A percentile compares a stretch with the other conserved stretches of the same genome.
Conservation (phyloP, 768 basidiomycete species). For the Tubosaeta sp. region DNA sequence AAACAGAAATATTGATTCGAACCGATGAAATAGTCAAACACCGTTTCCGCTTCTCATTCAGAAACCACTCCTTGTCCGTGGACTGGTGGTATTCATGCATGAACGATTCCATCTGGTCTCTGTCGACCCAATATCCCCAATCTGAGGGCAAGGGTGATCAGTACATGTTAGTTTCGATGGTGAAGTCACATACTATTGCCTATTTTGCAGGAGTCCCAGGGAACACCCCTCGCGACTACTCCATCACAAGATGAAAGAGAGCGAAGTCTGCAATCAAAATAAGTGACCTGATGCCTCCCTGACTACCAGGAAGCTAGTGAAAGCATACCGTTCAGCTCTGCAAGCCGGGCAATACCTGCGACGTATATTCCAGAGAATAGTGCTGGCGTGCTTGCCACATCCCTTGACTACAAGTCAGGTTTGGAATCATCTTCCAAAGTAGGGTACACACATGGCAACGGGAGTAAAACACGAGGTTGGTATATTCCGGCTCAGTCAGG, state of each 20-base stretch:
- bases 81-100: slow-evolving; percentile 2
- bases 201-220: too few species aligned
- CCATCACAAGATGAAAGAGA: background rate
- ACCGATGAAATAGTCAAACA: slow-evolving; percentile 1
- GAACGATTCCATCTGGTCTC: slow-evolving; percentile 8
- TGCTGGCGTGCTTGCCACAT: slow-evolving; percentile 6
- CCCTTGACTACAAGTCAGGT: background rate
- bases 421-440: background rate
- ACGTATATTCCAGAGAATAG: slow-evolving; percentile 15
- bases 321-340: slow-evolving; percentile 9
- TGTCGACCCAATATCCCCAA: slow-evolving; percentile 6
- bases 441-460: slow-evolving; percentile 19
- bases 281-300: background rate
- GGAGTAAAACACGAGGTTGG: slow-evolving; percentile 36
- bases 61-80: slow-evolving; percentile 2
- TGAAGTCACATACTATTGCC: slow-evolving; percentile 5
- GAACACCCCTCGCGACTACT: background rate
- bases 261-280: slow-evolving; percentile 2
- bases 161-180: background rate
- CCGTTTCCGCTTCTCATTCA: background rate
- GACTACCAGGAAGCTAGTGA: background rate
- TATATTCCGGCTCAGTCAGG: slow-evolving; percentile 42
- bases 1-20: background rate
- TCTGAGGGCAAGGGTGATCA: background rate
- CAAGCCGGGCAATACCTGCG: slow-evolving; percentile 18